Percentiles rank a stretch among this genome's conserved stretches.
These are phyloP conservation scores for Kodamaea arcana DNA, from an alignment of 1,139 yeast genomes.

Conservation along the genomic window DNA sequence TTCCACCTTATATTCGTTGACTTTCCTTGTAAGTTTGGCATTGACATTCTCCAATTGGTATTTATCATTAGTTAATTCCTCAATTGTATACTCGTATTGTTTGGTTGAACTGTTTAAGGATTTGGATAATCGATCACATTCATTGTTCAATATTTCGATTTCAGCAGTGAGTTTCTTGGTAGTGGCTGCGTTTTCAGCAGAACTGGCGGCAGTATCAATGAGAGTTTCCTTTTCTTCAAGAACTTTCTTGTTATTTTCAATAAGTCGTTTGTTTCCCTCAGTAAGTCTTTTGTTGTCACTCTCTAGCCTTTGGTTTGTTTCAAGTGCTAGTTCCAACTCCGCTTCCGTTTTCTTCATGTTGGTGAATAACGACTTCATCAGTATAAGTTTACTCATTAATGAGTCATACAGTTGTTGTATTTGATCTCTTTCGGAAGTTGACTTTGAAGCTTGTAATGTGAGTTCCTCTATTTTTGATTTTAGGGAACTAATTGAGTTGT, in stretches of 20 bases:
- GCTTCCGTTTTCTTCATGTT: slow-evolving; percentile 74
- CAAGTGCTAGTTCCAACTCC: slow-evolving; percentile 58
- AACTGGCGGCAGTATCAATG: background rate
- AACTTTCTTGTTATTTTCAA: background rate
- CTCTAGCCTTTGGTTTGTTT: slow-evolving; percentile 24
- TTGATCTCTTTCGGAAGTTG: slow-evolving; percentile 53
- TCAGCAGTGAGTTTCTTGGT: slow-evolving; percentile 42
- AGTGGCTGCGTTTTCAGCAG: background rate
- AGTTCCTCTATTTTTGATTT: background rate
- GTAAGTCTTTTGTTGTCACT: slow-evolving; percentile 24
- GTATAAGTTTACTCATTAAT: slow-evolving; percentile 68
- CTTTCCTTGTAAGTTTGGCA: slow-evolving; percentile 28
- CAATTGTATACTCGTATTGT: slow-evolving; percentile 42
- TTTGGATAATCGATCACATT: slow-evolving; percentile 59
- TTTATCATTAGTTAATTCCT: slow-evolving; percentile 42
- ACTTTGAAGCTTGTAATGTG: background rate
- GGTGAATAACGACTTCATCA: slow-evolving; percentile 72
- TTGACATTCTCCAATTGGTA: slow-evolving; percentile 40
- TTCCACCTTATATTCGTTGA: slow-evolving; percentile 38
- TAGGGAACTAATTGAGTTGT: background rate
- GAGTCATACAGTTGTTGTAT: slow-evolving; percentile 70
- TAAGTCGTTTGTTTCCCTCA: slow-evolving; percentile 7
- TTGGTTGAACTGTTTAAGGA: slow-evolving; percentile 46
- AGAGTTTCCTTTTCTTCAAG: background rate
- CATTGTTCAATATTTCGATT: slow-evolving; percentile 53